Evolutionary conservation across 1,284 basidiomycete species (phyloP).

Genomic region (Ganoderma lingzhi): DNA sequence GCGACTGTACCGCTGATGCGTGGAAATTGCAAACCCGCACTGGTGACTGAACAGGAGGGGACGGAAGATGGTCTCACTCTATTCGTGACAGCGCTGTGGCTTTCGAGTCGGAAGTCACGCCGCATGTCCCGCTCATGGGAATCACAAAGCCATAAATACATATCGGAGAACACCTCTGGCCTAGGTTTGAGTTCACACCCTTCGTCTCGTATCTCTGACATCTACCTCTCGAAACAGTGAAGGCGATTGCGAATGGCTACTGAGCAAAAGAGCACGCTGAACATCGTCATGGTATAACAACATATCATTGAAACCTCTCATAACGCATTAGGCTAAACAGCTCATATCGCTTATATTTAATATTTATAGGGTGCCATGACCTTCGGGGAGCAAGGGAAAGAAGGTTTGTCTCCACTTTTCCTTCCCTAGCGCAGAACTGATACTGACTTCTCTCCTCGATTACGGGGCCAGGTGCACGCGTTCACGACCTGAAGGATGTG

Average conservation of each 20-base stretch:
- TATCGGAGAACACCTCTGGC: neutral
- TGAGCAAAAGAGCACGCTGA: constrained; percentile 47
- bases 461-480: constrained; percentile 46
- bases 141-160: neutral
- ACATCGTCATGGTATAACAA: constrained; percentile 50
- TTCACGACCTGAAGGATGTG: constrained; percentile 59
- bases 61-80: no score
- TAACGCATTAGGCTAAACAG: neutral
- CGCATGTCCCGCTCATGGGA: neutral
- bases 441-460: neutral
- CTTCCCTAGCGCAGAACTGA: neutral
- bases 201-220: neutral
- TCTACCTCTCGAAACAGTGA: neutral
- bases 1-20: no score
- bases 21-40: no score
- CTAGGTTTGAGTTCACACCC: neutral
- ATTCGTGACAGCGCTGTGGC: no score
- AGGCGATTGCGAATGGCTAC: constrained; percentile 19
- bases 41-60: no score
- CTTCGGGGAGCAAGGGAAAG: constrained; percentile 39
- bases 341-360: neutral
- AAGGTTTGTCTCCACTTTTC: constrained; percentile 26
- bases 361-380: constrained; percentile 43
- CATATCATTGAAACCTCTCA: no score
- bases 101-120: neutral